Evolutionary conservation across 2,329 filamentous ascomycete genomes (phyloP), one percentile per base, ranked within the genome.

Genomic region (Hymenotorrendiella dingleyae): DNA sequence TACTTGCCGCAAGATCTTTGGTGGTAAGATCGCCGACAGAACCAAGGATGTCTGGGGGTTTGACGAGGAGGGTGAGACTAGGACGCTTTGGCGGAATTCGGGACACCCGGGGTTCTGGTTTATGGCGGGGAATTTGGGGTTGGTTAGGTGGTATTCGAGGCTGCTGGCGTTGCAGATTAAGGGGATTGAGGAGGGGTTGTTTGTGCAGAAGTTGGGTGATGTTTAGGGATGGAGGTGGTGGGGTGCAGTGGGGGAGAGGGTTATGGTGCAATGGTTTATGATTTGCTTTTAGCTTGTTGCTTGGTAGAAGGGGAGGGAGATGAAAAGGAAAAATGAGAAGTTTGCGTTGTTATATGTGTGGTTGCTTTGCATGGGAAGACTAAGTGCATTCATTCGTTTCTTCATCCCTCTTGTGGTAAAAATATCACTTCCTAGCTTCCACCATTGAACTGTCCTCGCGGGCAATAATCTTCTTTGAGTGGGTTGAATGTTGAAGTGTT

Each of bases 21-120:
- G 74, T 2, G 66, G 73, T 42, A 64, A 68, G 41, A 58, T 77
- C 17, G 73, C 71, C 0, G 67, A 73, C 49, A 58, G 64, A 7
- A 67, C 70, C 16, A 65, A 63, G 22, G 68, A 72, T 54, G 67
- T 73, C 9, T 73, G 71, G 67, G 69, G 69, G 27, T 57, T 74
- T 38, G 69, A 74, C 49, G 58, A 64, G 24, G 70, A 73, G 43
- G 69, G 69, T 2, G 71, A 74, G 49, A 39, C 70, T 50, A 66
- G 73, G 17, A 67, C 49, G 59, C 67, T 63, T 57, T 74, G 68
- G 67, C 61, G 67, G 9, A 65, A 64, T 21, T 70, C 64, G 27
- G 70, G 70, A 1, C 69, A 72, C 46, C 65, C 66, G 0, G 67
- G 69, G 0, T 72, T 74, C 48, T 75, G 70, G 71, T 73, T 67